These are phyloP conservation scores for Fusarium odoratissimum DNA, from an alignment of 2,329 filamentous ascomycete species.

Conservation along the genomic window DNA sequence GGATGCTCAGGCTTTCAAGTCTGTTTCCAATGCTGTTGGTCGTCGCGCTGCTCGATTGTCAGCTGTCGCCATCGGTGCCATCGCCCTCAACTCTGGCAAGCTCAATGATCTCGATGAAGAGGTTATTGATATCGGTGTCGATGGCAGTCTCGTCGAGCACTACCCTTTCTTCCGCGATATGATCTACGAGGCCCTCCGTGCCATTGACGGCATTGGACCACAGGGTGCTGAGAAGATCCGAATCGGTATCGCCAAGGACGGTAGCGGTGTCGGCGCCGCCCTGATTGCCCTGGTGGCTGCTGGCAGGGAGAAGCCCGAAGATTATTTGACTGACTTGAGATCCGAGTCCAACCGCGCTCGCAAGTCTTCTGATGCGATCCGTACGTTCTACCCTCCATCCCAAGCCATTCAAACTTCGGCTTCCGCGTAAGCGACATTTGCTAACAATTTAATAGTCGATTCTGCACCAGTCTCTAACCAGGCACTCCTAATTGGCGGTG, in stretches of 20 bases:
- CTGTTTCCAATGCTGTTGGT: slow-evolving; percentile 83
- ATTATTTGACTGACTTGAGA: slow-evolving; percentile 57
- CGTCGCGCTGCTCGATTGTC: slow-evolving; percentile 89
- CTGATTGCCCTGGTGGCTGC: slow-evolving; percentile 93
- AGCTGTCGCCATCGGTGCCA: slow-evolving; percentile 86
- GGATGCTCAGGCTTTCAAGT: slow-evolving; percentile 89
- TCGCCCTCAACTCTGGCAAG: slow-evolving; percentile 83
- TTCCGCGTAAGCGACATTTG: background rate
- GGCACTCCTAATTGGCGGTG: slow-evolving; percentile 49
- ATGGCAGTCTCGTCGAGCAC: slow-evolving; percentile 94
- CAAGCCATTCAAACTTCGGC: slow-evolving; percentile 8
- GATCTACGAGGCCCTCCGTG: slow-evolving; percentile 83
- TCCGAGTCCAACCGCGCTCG: slow-evolving; percentile 52
- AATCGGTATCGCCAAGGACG: slow-evolving; percentile 97
- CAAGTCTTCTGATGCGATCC: slow-evolving; percentile 46
- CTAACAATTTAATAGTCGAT: slow-evolving; percentile 46
- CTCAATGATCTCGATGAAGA: slow-evolving; percentile 73
- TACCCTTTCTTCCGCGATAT: slow-evolving; percentile 93
- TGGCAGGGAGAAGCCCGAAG: slow-evolving; percentile 66
- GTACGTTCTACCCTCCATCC: slow-evolving; percentile 44
- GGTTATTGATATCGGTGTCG: slow-evolving; percentile 89
- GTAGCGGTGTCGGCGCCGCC: slow-evolving; percentile 84
- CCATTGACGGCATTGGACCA: slow-evolving; percentile 80
- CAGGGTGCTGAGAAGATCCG: slow-evolving; percentile 86
- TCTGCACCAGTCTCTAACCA: slow-evolving; percentile 49